Conservation (phyloP, 2,329 filamentous ascomycete genomes). For the Pezizomycotina sp. region DNA sequence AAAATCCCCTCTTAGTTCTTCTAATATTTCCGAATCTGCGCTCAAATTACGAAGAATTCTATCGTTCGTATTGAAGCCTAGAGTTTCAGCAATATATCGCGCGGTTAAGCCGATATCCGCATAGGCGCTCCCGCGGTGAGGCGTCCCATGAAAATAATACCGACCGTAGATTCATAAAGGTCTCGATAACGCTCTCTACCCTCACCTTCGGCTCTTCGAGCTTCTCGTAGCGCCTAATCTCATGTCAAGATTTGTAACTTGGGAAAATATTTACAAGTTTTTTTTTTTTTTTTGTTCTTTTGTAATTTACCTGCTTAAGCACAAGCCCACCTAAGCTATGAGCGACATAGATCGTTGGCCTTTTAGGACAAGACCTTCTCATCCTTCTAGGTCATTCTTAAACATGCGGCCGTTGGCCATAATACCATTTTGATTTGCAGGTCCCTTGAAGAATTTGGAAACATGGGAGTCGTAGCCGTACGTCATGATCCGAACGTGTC, state of each 20-base stretch:
- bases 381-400: background rate
- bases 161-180: slow-evolving; percentile 6
- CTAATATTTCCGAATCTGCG: slow-evolving; percentile 5
- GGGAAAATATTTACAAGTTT: no score
- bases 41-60: slow-evolving; percentile 9
- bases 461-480: slow-evolving; percentile 18
- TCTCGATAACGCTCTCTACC: slow-evolving; percentile 10
- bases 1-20: slow-evolving; percentile 9
- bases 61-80: slow-evolving; percentile 15
- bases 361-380: background rate
- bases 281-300: background rate
- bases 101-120: slow-evolving; percentile 11
- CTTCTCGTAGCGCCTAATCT: background rate
- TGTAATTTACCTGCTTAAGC: slow-evolving; percentile 7
- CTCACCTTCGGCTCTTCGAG: background rate
- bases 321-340: slow-evolving; percentile 20
- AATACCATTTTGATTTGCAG: slow-evolving; percentile 5
- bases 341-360: slow-evolving; percentile 21
- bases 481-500: slow-evolving; percentile 10
- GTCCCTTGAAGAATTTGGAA: slow-evolving; percentile 5
- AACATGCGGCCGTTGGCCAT: slow-evolving; percentile 4
- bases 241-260: no score
- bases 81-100: slow-evolving; percentile 9
- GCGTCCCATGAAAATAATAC: slow-evolving; percentile 13
- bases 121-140: slow-evolving; percentile 12